Evolutionary conservation across 2,329 filamentous ascomycete genomes (phyloP), one percentile per base, ranked within the genome.

Genomic region (Penicillium frequentans): DNA sequence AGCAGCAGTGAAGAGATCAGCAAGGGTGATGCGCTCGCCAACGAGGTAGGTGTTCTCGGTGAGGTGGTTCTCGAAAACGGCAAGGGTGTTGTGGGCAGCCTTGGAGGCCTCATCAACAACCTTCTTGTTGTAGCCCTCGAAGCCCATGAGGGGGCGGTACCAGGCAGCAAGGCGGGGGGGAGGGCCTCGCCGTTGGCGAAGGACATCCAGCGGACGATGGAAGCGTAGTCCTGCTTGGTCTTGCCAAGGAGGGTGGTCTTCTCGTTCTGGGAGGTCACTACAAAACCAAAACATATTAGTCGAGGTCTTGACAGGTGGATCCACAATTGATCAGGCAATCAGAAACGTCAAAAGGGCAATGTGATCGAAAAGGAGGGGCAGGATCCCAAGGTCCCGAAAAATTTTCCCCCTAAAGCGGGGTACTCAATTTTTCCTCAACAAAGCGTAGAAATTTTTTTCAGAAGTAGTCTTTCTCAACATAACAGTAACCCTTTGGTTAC

Each of bases 201-300:
- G 66, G 93, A 98, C 89, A 97, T 88, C 95, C 95, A 99, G 81
- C 90, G 91, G 76, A 99, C 85, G 79, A 99, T 99, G 69, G 93
- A 93, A 71, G 95, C 95, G 80, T 98, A 93, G 87, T 99, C 95
- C 85, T 99, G 93, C 90, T 99, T 99, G 82, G 93, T 99, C 89
- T 98, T 98, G 76, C 95, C 95, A 71, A 99, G 88, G 67, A 99
- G 92, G 69, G 92, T 96, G 72, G 95, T 99, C 90, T 98, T 98
- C 89, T 98, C 95, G 80, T 99, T 99, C 84, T 99, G 95, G 70
- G 95, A 98, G 73, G 95, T 92, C 77, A 99, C 95, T 98, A 59
- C 53, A 57, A 50, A 50, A 49, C 50, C 58, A 66, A 59, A 60
- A 57, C 51, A 35, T 23, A 65, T 73, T 65, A 72, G 70, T 63